Evolutionary conservation across 1,284 basidiomycete species (phyloP), one percentile per base, ranked within the genome.

Genomic region (Melampsora abietis-canadensis): DNA sequence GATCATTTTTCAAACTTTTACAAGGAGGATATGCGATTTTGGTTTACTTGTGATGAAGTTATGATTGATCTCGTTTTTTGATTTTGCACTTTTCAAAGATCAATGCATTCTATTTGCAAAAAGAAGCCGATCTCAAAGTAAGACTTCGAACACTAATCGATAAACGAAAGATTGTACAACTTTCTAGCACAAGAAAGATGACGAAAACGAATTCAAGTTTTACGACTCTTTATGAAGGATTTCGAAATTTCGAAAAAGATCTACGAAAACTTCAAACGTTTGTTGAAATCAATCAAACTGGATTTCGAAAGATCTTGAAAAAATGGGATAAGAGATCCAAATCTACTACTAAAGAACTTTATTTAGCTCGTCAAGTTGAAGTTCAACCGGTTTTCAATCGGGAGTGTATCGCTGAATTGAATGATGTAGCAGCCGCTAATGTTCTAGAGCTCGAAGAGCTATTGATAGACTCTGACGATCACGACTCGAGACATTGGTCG

Each of bases 271-370:
- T 98, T 31, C 68, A 70, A 91, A 90, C 92, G 87, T 99, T 96
- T 80, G 90, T 99, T 78, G 96, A 99, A 83, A 91, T 98, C 81
- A 99, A 98, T 82, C 96, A 92, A 0, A 94, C 90, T 3, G 96
- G 94, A 1, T 98, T 98, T 83, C 88, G 95, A 67, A 98, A 98
- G 83, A 98, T 99, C 70, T 84, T 98, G 77, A 98, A 99, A 81
- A 99, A 99, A 82, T 99, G 94, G 88, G 96, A 98, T 84, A 99
- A 98, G 83, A 88, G 92, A 73, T 94, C 91, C 51, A 98, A 91
- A 78, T 94, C 90, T 17, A 90, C 90, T 46, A 98, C 91, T 19
- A 98, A 96, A 82, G 96, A 99, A 82, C 86, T 98, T 14, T 98
- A 98, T 82, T 87, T 99, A 46, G 88, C 93, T 67, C 89, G 96